Evolutionary conservation across 108 stramenopile species (phyloP).

Genomic region (Pseudonitzschia delicatissima): DNA sequence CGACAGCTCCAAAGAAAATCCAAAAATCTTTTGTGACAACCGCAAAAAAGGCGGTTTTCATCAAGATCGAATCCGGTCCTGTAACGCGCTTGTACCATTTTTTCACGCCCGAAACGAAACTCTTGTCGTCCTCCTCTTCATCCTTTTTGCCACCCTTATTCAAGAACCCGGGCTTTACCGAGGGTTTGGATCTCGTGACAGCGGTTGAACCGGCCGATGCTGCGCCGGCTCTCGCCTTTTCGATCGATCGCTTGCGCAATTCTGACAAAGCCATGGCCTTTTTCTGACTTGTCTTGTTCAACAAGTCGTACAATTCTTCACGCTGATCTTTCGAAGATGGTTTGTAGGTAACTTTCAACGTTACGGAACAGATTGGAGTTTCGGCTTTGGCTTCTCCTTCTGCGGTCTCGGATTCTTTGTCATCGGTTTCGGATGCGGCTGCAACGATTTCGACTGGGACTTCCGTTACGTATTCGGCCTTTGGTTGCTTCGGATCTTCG

Average conservation of each 20-base stretch:
- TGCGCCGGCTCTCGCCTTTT: constrained; percentile 42
- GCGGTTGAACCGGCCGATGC: constrained; percentile 4
- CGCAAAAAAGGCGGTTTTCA: constrained; percentile 36
- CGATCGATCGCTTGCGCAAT: constrained; percentile 57
- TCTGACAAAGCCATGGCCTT: constrained; percentile 64
- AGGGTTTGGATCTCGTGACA: constrained; percentile 27
- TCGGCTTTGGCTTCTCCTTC: constrained; percentile 16
- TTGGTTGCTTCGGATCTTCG: constrained; percentile 26
- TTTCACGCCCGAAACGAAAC: constrained; percentile 27
- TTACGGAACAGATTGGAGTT: constrained; percentile 48
- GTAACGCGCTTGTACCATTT: constrained; percentile 55
- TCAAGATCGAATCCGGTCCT: constrained; percentile 70
- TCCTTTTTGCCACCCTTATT: constrained; percentile 48
- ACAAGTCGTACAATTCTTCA: constrained; percentile 68
- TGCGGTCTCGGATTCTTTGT: constrained; percentile 11
- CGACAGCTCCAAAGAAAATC: constrained; percentile 67
- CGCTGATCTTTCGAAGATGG: constrained; percentile 71
- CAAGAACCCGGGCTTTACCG: constrained; percentile 78
- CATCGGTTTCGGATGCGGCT: constrained; percentile 9
- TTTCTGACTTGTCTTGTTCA: constrained; percentile 68
- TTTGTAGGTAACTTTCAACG: constrained; percentile 59
- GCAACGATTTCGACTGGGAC: constrained; percentile 57
- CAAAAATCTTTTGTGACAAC: constrained; percentile 72
- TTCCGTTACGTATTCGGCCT: constrained; percentile 41
- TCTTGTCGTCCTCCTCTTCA: constrained; percentile 14